Evolutionary conservation across 176 grass and related monocot species (phyloP).

Genomic region (Metroxylon sagu): DNA sequence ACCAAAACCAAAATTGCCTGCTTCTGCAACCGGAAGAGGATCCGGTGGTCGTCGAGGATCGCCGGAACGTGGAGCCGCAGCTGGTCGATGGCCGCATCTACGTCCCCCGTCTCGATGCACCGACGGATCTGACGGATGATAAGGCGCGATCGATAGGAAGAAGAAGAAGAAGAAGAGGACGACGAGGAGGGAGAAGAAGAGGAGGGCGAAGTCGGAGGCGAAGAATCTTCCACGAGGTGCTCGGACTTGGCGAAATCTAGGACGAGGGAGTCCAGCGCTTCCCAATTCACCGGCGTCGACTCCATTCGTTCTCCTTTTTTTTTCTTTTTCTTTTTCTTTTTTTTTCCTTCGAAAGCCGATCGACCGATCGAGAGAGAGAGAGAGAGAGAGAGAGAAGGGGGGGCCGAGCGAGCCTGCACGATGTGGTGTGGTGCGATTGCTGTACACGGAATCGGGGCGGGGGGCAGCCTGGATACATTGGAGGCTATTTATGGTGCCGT

Average conservation of each 20-base stretch:
- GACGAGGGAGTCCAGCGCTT: constrained; percentile 24
- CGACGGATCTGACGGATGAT: constrained; percentile 43
- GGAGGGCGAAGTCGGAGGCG: constrained; percentile 20
- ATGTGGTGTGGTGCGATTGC: too few species aligned
- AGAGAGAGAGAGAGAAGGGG: too few species aligned
- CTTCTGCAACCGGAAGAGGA: constrained; percentile 90
- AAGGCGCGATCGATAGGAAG: constrained; percentile 23
- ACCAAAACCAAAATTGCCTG: constrained; percentile 34
- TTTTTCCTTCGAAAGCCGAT: too few species aligned
- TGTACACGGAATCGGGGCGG: too few species aligned
- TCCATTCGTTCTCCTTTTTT: background rate
- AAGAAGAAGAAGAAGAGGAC: background rate
- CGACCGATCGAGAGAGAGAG: too few species aligned
- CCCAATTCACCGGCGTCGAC: constrained; percentile 26
- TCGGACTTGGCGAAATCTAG: constrained; percentile 34
- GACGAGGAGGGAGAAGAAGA: constrained; percentile 20
- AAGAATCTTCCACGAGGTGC: constrained; percentile 27
- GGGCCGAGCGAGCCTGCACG: background rate
- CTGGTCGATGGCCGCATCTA: constrained; percentile 60
- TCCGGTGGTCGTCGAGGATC: constrained; percentile 67
- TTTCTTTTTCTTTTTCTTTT: too few species aligned
- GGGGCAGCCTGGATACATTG: too few species aligned
- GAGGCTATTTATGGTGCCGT: too few species aligned
- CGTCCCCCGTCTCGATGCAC: constrained; percentile 53
- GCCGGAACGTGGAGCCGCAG: constrained; percentile 56